These are phyloP conservation scores for Isoetes taiwanensis DNA, from an alignment of 75 land plant genomes.

Conservation along the genomic window DNA sequence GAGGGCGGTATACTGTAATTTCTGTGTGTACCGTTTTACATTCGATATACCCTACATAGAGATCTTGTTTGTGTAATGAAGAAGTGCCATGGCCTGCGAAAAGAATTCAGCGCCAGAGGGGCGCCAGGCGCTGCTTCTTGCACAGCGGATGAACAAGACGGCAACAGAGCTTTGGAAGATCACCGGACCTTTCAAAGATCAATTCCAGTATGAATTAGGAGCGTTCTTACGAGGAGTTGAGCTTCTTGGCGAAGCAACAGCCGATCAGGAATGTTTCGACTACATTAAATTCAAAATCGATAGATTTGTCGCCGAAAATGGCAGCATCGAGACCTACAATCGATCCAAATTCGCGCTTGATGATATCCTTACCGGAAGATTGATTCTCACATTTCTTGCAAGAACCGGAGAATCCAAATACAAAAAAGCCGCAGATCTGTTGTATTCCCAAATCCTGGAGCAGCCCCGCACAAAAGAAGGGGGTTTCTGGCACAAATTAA, in stretches of 20 bases:
- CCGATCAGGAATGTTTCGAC: constrained; percentile 5
- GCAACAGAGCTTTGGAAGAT: constrained; percentile 14
- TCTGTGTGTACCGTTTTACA: too few relatives aligned
- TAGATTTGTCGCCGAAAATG: constrained; percentile 10
- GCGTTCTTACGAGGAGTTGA: constrained; percentile 22
- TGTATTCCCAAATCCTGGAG: constrained; percentile 10
- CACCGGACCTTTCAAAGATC: constrained; percentile 17
- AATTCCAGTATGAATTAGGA: constrained; percentile 20
- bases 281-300: constrained; percentile 14
- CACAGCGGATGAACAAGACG: constrained; percentile 21
- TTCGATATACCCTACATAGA: too few relatives aligned
- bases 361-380: constrained; percentile 17
- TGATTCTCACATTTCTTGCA: constrained; percentile 11
- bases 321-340: constrained; percentile 20
- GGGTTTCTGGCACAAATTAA: constrained; percentile 26
- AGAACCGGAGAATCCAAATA: constrained; percentile 8
- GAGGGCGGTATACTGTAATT: too few relatives aligned
- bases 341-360: constrained; percentile 11
- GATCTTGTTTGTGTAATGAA: too few relatives aligned
- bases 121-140: too few relatives aligned
- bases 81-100: too few relatives aligned
- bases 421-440: constrained; percentile 8
- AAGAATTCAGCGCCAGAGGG: too few relatives aligned
- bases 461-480: constrained; percentile 25
- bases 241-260: constrained; percentile 6